Conservation (phyloP, 73 alveolate species). For the Paramecium bursaria region DNA sequence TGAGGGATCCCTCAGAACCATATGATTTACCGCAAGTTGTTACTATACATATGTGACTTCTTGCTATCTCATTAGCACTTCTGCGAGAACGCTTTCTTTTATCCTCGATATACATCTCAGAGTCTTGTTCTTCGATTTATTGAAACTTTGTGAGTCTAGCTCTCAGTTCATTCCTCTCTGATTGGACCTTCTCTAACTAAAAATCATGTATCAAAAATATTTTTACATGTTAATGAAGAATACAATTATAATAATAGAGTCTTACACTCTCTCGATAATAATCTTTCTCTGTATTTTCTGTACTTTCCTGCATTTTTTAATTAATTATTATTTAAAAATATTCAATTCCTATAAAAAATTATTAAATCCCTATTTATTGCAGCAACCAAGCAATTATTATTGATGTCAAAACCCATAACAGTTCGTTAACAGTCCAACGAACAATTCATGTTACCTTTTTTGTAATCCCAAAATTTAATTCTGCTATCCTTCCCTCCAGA, state of each 20-base stretch:
- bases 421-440: too few relatives aligned
- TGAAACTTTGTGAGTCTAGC: not conserved
- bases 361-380: too few relatives aligned
- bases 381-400: too few relatives aligned
- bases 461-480: slow-evolving; percentile 5
- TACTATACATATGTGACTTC: slow-evolving; percentile 59
- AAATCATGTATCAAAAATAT: not conserved
- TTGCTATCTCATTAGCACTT: slow-evolving; percentile 64
- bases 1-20: slow-evolving; percentile 71
- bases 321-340: too few relatives aligned
- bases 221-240: slow-evolving; percentile 55
- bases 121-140: slow-evolving; percentile 34
- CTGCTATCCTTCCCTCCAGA: slow-evolving; percentile 13
- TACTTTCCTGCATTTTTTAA: too few relatives aligned
- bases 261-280: slow-evolving; percentile 10
- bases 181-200: slow-evolving; percentile 18
- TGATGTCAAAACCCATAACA: too few relatives aligned
- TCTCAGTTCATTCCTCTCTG: slow-evolving; percentile 28
- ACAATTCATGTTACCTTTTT: too few relatives aligned
- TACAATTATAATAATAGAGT: slow-evolving; percentile 26
- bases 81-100: slow-evolving; percentile 65
- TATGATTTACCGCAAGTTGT: slow-evolving; percentile 64
- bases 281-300: too few relatives aligned
- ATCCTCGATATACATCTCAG: slow-evolving; percentile 56
- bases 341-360: too few relatives aligned